Evolutionary conservation across 306 rosid genomes (phyloP).

Genomic region (Begonia loranthoides): DNA sequence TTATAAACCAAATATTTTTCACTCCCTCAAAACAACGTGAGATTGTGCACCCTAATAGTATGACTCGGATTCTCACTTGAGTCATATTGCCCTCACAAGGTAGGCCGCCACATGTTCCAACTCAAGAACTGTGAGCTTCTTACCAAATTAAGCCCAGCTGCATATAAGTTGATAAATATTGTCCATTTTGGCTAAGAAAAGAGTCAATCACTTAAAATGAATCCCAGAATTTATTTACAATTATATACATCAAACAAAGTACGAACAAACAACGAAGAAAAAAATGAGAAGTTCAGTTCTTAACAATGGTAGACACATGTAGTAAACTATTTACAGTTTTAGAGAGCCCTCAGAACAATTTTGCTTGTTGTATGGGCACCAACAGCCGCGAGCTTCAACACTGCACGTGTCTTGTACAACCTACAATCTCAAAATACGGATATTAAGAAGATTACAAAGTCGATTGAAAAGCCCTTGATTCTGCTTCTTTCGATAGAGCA

Average conservation of each 20-base stretch:
- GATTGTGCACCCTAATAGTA: too few relatives aligned
- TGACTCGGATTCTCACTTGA: too few relatives aligned
- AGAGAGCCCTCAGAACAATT: constrained; percentile 49
- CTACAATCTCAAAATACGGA: constrained; percentile 22
- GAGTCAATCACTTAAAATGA: too few relatives aligned
- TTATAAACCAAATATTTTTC: too few relatives aligned
- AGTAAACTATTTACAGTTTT: constrained; percentile 7
- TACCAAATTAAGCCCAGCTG: too few relatives aligned
- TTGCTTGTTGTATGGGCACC: constrained; percentile 58
- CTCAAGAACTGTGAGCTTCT: too few relatives aligned
- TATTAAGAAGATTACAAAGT: neutral
- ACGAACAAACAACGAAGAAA: neutral
- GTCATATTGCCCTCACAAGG: too few relatives aligned
- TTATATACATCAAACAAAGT: constrained; percentile 17
- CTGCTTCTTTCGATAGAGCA: neutral
- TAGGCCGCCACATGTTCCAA: too few relatives aligned
- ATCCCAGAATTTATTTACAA: constrained; percentile 27
- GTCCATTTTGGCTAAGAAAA: too few relatives aligned
- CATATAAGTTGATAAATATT: too few relatives aligned
- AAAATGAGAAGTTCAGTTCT: neutral
- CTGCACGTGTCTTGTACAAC: constrained; percentile 53
- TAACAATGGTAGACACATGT: neutral
- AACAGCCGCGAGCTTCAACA: constrained; percentile 51
- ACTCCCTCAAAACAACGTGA: too few relatives aligned
- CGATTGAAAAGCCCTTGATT: neutral